Base-by-base conservation (phyloP, 2,329 filamentous ascomycete species). In the Blumeriella jaapii region DNA sequence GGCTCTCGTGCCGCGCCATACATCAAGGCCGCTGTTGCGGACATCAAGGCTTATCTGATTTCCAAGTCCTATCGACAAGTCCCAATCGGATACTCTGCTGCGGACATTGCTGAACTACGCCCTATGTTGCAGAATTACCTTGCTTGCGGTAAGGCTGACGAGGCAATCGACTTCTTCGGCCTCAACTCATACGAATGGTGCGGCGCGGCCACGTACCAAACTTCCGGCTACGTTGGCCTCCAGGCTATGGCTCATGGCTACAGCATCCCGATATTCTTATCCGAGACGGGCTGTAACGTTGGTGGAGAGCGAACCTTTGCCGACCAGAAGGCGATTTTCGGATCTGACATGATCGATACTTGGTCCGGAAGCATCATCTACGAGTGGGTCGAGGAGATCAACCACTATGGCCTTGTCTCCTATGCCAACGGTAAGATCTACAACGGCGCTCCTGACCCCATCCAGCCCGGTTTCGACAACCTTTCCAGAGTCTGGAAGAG, bases 331-430 rank as follows among this genome's bases (percentile, higher is more conserved):
- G 76, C 82, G 36, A 83, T 93, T 46, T 82, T 89, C 51, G 78
- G 82, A 27, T 48, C 65, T 0, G 59, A 83, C 3, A 93, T 93
- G 85, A 61, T 68, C 3, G 64, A 67, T 38, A 71, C 71, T 49
- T 75, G 60, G 74, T 86, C 80, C 31, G 85, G 85, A 34, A 68
- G 81, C 36, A 86, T 93, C 44, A 68, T 91, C 46, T 93, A 93
- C 60, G 84, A 93, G 56, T 93, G 85, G 85, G 83, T 93, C 42
- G 62, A 89, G 55, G 85, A 93, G 58, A 64, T 69, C 31, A 93
- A 93, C 58, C 60, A 83, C 50, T 93, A 93, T 57, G 85, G 85
- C 23, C 63, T 93, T 22, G 69, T 93, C 47, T 75, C 68, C 13
- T 93, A 93, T 54, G 81, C 67, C 77, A 63, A 63, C 49, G 79